Evolutionary conservation across 2,329 filamentous ascomycete species (phyloP), one percentile per base, ranked within the genome.

Genomic region (Microdochium trichocladiopsis): DNA sequence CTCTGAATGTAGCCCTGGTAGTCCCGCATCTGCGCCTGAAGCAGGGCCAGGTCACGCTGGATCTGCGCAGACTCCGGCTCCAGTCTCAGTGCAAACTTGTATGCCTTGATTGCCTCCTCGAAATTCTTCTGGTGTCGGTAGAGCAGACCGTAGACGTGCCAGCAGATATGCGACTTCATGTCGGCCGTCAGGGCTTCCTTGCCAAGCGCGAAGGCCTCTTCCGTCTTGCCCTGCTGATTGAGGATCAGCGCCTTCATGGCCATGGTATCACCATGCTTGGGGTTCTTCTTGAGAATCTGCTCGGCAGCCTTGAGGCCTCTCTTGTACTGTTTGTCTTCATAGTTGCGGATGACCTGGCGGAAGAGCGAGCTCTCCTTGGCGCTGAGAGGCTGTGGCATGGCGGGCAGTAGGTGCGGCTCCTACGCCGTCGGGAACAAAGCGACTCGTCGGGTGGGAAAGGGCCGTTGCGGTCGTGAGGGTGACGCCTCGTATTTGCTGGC

Each of bases 111-210:
- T 10, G 95, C 93, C 74, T 97, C 94, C 69, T 97, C 94, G 63
- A 95, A 97, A 72, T 99, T 97, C 79, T 97, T 97, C 66, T 88
- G 87, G 49, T 90, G 87, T 50, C 93, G 86, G 73, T 95, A 97
- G 50, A 99, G 80, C 60, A 99, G 74, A 28, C 95, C 94, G 69
- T 97, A 99, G 55, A 99, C 94, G 71, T 99, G 95, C 94, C 94
- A 99, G 78, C 92, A 97, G 63, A 99, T 92, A 72, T 97, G 93
- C 63, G 92, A 96, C 76, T 95, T 96, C 92, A 99, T 97, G 69
- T 97, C 92, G 63, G 92, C 90, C 60, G 87, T 91, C 62, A 99
- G 78, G 31, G 95, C 94, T 59, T 91, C 82, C 74, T 96, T 99
- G 64, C 89, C 93, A 54, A 99, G 79, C 47, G 86, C 83, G 68